These are phyloP conservation scores for Cornus kousa DNA, from an alignment of 148 eudicot species.

Conservation along the genomic window DNA sequence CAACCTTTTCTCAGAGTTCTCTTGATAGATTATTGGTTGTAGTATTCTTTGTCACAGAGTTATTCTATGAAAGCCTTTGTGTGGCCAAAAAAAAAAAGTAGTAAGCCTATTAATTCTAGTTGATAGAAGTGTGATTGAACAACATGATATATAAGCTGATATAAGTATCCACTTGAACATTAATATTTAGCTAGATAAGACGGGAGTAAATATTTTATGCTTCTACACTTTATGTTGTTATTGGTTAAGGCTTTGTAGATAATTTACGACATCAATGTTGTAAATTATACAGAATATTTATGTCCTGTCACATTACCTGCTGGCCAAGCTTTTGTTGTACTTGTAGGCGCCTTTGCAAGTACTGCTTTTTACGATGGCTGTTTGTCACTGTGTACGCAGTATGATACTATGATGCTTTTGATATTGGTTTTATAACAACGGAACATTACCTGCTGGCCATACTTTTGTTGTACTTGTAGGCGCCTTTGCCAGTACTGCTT, in stretches of 20 bases:
- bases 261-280: neutral
- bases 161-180: neutral
- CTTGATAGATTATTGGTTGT: neutral
- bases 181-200: neutral
- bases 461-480: neutral
- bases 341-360: no score
- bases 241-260: slow-evolving; percentile 3
- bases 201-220: neutral
- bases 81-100: neutral
- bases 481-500: neutral
- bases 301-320: neutral
- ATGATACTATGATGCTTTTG: no score
- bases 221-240: neutral
- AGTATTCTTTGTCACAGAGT: neutral
- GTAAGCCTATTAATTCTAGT: slow-evolving; percentile 3
- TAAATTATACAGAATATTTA: neutral
- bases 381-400: no score
- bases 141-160: neutral
- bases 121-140: neutral
- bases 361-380: no score
- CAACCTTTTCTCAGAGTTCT: neutral
- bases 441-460: neutral
- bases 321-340: no score
- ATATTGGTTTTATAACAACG: no score
- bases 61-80: neutral